Evolutionary conservation across 768 basidiomycete species (phyloP), one percentile per base, ranked within the genome.

Genomic region (Pleurotus giganteus): DNA sequence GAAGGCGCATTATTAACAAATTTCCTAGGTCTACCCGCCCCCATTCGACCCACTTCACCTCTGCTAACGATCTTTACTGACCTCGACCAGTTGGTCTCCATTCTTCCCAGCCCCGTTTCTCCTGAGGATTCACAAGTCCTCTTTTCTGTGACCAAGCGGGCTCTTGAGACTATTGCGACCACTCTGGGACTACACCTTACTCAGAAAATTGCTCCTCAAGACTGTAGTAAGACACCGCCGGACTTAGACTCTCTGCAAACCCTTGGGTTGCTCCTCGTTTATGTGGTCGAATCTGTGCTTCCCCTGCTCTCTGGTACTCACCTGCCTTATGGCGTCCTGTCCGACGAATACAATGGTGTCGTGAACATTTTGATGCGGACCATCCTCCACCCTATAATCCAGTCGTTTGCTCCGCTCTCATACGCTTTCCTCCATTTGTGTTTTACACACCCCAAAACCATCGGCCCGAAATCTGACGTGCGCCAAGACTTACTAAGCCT

Each of bases 21-120:
- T 11, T 21, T 27, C 12, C 44, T 34, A 24, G 27, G 44, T 23
- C 11, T 13, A 26, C 26, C 34, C 34, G 49, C 23, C 23, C 21
- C 11, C 21, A n/a, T 24, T 24, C 49, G 8, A 23, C 49, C 49
- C 19, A 8, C 37, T 24, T 37, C 49, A 9, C 31, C 31, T 31
- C 52, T 71, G 17, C 63, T 73, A 46, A 60, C 65, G 28, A 53
- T 60, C 21, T 55, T 74, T 55, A 67, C 71, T 31, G 59, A 61
- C 23, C 68, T 73, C 41, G 56, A 64, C 28, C 68, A 64, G 47
- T 57, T 73, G 28, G 61, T 60, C 21, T 60, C 67, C 27, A 51
- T 66, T 13, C 51, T 63, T 19, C 45, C 28, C 7, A 46, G 52
- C 9, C 60, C 67, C 47, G 57, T 58, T 17, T 57, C 31, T 64